These are phyloP conservation scores for Naganishia kalamii DNA, from an alignment of 768 basidiomycete species.

Conservation along the genomic window DNA sequence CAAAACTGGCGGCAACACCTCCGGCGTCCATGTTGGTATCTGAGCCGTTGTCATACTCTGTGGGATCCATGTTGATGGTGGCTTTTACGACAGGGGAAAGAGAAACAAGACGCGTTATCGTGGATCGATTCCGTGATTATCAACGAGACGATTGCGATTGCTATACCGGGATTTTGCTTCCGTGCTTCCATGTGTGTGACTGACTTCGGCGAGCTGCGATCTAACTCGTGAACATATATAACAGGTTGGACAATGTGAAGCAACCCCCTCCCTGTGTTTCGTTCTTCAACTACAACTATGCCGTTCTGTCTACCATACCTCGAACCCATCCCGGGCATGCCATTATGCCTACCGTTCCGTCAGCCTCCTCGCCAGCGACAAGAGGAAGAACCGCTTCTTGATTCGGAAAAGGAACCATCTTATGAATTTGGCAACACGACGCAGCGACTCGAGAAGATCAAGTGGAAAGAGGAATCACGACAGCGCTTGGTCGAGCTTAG, in stretches of 20 bases:
- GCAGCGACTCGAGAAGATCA: neutral
- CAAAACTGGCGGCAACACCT: neutral
- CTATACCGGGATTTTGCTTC: no score
- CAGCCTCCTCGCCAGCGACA: no score
- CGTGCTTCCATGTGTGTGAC: no score
- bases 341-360: no score
- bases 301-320: constrained; percentile 9
- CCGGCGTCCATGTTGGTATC: constrained; percentile 3
- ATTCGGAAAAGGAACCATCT: neutral
- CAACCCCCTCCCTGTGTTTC: neutral
- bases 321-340: neutral
- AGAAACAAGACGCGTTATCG: neutral
- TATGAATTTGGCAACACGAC: neutral
- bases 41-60: neutral
- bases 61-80: neutral
- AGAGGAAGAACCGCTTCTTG: neutral
- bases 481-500: constrained; percentile 29
- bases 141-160: no score
- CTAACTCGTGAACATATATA: no score
- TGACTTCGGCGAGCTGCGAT: no score
- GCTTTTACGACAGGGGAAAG: no score
- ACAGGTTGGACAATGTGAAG: no score
- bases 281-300: neutral
- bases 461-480: constrained; percentile 4
- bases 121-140: no score